Conservation (phyloP, 106 monocot species). For the Platanthera zijinensis region DNA sequence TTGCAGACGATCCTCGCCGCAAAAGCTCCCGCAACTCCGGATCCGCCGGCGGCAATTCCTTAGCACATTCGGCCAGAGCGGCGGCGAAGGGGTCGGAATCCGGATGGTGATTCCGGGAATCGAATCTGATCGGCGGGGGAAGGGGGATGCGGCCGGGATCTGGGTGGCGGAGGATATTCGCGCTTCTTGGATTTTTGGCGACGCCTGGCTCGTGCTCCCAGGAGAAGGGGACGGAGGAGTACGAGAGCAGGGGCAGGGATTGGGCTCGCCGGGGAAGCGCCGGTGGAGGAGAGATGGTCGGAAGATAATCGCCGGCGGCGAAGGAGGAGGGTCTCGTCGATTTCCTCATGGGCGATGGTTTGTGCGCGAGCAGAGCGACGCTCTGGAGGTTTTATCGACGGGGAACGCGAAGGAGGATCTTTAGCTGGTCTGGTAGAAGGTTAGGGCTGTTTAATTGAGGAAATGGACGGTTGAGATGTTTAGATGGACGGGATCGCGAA, state of each 20-base stretch:
- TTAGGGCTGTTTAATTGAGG: background rate
- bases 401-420: background rate
- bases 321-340: background rate
- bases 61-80: conserved; percentile 38
- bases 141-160: conserved; percentile 5
- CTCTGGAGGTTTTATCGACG: background rate
- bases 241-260: conserved; percentile 7
- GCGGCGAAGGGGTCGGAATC: conserved; percentile 27
- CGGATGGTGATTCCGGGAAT: conserved; percentile 9
- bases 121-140: conserved; percentile 18
- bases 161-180: background rate
- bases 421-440: background rate
- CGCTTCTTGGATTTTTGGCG: conserved; percentile 19
- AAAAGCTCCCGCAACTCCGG: background rate
- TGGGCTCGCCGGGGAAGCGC: background rate
- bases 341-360: background rate
- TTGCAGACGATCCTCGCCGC: background rate
- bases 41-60: background rate
- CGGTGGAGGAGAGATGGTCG: background rate
- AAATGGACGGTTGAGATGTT: background rate
- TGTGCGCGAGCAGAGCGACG: background rate
- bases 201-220: conserved; percentile 47
- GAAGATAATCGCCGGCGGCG: background rate
- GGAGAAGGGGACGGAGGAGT: conserved; percentile 43
- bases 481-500: background rate